Base-by-base conservation (phyloP, 2,329 filamentous ascomycete species). In the Aspergillus calidoustus region DNA sequence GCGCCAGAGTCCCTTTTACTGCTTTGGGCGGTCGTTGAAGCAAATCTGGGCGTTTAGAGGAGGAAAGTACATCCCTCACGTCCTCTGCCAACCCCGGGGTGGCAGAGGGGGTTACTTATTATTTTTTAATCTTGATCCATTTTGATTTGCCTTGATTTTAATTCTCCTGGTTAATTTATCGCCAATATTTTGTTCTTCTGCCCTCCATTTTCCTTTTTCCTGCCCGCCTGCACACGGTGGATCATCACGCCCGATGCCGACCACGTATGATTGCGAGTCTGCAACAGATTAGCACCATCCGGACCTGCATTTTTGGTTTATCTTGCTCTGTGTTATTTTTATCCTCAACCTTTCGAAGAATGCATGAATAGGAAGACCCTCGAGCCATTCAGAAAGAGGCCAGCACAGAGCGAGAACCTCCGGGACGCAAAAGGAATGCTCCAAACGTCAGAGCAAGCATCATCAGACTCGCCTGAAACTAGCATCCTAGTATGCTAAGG, bases 361-460 rank as follows among this genome's bases (percentile, higher is more conserved):
- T 64, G 57, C 59, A 57, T 57, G 44, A 54, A 30, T 52, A 56
- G 50, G 49, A 53, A 60, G 49, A 52, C 25, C 8, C 38, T 47
- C 55, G 55, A 52, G 48, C 55, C 55, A 59, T 53, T 28, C 57
- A 59, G 15, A 53, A 31, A 52, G 25, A 25, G 31, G 11, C 48
- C 47, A 46, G 50, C 15, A 57, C 47, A 34, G 47, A 49, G 23
- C 38, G 34, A 63, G 44, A 47, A 28, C 61, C 25, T 55, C 34
- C 43, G 47, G 19, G 51, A 57, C 34, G 60, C 34, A 60, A 46
- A 48, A 48, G 61, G 60, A 67, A 67, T 66, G 65, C 58, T 65
- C 61, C 51, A 61, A 41, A 63, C 54, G 60, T 60, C 61, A 62
- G 59, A 64, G 60, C 47, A 43, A 30, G 23, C 31, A 47, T 54